These are phyloP conservation scores for Lentithecium fluviatile DNA, from an alignment of 495 filamentous ascomycete species.

Conservation along the genomic window DNA sequence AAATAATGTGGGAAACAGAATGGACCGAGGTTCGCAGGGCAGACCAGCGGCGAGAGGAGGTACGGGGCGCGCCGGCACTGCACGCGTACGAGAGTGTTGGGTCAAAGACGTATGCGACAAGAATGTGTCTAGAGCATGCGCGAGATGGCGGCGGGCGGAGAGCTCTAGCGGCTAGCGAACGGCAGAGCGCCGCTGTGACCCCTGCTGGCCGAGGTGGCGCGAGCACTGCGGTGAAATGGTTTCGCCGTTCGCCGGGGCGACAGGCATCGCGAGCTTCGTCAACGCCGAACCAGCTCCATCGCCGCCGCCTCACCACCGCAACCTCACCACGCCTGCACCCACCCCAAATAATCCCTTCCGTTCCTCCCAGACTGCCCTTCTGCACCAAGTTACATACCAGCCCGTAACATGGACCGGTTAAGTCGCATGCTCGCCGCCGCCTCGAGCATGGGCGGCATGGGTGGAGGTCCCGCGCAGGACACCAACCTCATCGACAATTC, in stretches of 20 bases:
- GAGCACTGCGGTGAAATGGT: neutral
- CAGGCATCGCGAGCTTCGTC: constrained; percentile 25
- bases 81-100: no score
- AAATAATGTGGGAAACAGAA: no score
- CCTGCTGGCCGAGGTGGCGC: constrained; percentile 1
- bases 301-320: constrained; percentile 11
- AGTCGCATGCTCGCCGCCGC: constrained; percentile 77
- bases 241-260: neutral
- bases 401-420: constrained; percentile 72
- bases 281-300: constrained; percentile 12
- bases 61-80: no score
- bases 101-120: neutral
- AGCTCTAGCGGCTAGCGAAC: constrained; percentile 21
- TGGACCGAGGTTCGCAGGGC: no score
- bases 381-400: neutral
- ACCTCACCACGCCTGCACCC: neutral
- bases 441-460: constrained; percentile 72
- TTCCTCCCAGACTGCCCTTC: constrained; percentile 1
- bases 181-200: constrained; percentile 11
- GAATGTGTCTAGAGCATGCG: neutral
- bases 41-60: no score
- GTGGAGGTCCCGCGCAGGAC: constrained; percentile 62
- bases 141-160: neutral
- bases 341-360: constrained; percentile 2
- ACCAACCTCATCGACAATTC: constrained; percentile 95